Conservation (phyloP, 768 basidiomycete species). For the Pleurotus platypus region DNA sequence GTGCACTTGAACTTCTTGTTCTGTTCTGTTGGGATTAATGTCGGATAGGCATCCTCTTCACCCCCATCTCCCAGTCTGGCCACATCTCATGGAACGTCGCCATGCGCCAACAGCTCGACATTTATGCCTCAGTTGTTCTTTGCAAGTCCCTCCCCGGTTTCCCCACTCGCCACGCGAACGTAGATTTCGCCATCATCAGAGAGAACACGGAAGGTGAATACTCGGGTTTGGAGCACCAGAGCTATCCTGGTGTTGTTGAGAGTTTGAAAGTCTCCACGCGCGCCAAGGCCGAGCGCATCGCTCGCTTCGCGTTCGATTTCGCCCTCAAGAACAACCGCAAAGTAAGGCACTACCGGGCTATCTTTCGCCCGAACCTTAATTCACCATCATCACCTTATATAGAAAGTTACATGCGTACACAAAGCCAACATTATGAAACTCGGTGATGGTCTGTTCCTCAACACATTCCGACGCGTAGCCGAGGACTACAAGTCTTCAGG, state of each 20-base stretch:
- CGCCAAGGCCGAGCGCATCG: conserved; percentile 93
- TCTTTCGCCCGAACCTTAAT: too few species aligned
- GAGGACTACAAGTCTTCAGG: conserved; percentile 95
- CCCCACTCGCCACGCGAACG: conserved; percentile 93
- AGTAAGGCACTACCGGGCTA: conserved; percentile 37
- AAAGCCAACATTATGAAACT: conserved; percentile 99
- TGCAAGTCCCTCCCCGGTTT: conserved; percentile 98
- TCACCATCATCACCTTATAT: neutral
- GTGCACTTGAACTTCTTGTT: neutral
- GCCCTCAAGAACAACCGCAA: conserved; percentile 98
- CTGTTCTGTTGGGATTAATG: neutral
- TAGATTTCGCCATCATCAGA: conserved; percentile 98
- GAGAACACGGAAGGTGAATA: conserved; percentile 99
- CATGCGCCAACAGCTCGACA: conserved; percentile 99
- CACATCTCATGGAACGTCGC: conserved; percentile 99
- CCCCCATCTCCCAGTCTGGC: conserved; percentile 91
- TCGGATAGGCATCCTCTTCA: conserved; percentile 89
- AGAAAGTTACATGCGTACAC: conserved; percentile 99
- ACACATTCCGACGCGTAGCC: conserved; percentile 94
- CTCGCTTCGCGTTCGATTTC: conserved; percentile 97
- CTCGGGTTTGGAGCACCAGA: conserved; percentile 96
- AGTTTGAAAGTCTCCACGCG: conserved; percentile 95
- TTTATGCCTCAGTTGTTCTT: conserved; percentile 96
- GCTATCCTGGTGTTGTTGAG: conserved; percentile 98
- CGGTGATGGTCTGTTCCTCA: conserved; percentile 97